These are phyloP conservation scores for Orobanche coerulescens DNA, from an alignment of 257 asterid species.

Conservation along the genomic window DNA sequence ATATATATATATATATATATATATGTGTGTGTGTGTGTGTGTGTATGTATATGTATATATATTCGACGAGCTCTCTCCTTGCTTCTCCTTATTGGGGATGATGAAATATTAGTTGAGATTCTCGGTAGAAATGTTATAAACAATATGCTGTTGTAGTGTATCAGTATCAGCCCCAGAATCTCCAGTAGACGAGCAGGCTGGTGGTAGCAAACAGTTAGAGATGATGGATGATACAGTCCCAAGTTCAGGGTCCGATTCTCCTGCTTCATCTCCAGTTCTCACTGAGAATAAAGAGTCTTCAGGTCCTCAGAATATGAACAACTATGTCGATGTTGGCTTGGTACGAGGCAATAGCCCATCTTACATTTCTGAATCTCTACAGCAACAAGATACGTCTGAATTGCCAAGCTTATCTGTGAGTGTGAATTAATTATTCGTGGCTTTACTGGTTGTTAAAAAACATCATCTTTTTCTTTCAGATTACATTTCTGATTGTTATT, in stretches of 20 bases:
- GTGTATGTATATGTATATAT: too few species aligned
- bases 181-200: conserved; percentile 40
- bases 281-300: conserved; percentile 45
- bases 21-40: too few species aligned
- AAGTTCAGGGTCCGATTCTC: conserved; percentile 63
- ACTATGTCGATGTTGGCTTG: conserved; percentile 60
- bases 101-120: not conserved
- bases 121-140: conserved; percentile 19
- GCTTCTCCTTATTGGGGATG: conserved; percentile 6
- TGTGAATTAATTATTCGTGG: conserved; percentile 9
- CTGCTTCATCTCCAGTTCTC: conserved; percentile 49
- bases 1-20: too few species aligned
- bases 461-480: not conserved
- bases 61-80: conserved; percentile 5
- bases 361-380: conserved; percentile 49
- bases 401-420: conserved; percentile 73
- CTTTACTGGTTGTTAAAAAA: not conserved
- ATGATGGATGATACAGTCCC: conserved; percentile 40
- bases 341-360: conserved; percentile 49
- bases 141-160: conserved; percentile 39
- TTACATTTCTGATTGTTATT: not conserved
- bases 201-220: conserved; percentile 43
- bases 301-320: conserved; percentile 43
- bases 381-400: conserved; percentile 58
- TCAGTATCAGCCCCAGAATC: conserved; percentile 46